These are phyloP conservation scores for Corynespora cassiicola DNA, from an alignment of 2,329 filamentous ascomycete species.

Conservation along the genomic window DNA sequence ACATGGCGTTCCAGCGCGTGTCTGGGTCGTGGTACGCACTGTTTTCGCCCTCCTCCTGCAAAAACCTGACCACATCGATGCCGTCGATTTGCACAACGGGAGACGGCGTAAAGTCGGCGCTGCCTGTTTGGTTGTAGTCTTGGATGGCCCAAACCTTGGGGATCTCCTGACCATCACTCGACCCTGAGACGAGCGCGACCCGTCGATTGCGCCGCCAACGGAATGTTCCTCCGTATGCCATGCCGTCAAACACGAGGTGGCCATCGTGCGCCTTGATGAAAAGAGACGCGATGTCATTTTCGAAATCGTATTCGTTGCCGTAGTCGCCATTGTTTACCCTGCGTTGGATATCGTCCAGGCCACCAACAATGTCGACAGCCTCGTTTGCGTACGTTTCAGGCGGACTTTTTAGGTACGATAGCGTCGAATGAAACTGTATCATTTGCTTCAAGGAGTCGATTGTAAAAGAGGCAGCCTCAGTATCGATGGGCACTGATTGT, in stretches of 20 bases:
- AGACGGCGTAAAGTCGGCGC: constrained; percentile 32
- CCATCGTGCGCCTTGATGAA: constrained; percentile 43
- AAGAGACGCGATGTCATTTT: constrained; percentile 42
- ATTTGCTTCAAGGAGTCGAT: constrained; percentile 42
- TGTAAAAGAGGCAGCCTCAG: constrained; percentile 28
- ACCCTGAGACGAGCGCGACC: constrained; percentile 38
- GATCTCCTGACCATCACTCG: constrained; percentile 32
- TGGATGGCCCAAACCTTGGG: constrained; percentile 38
- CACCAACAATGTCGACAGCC: constrained; percentile 45
- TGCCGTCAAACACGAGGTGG: constrained; percentile 44
- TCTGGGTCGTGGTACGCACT: constrained; percentile 50
- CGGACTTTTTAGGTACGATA: constrained; percentile 48
- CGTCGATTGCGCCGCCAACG: constrained; percentile 36
- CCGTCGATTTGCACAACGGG: constrained; percentile 47
- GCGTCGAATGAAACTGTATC: constrained; percentile 49
- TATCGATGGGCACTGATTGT: constrained; percentile 42
- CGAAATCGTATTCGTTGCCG: constrained; percentile 50
- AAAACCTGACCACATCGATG: constrained; percentile 38
- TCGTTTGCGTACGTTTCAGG: constrained; percentile 46
- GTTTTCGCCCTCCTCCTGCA: constrained; percentile 37
- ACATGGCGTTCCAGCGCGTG: constrained; percentile 48
- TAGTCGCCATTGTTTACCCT: constrained; percentile 41
- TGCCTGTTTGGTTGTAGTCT: constrained; percentile 38
- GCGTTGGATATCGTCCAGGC: constrained; percentile 41
- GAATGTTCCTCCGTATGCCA: constrained; percentile 44